A percentile compares a stretch with the other conserved stretches of the same genome.
These are phyloP conservation scores for Neurospora sp. DNA, from an alignment of 2,329 filamentous ascomycete species.

Conservation along the genomic window DNA sequence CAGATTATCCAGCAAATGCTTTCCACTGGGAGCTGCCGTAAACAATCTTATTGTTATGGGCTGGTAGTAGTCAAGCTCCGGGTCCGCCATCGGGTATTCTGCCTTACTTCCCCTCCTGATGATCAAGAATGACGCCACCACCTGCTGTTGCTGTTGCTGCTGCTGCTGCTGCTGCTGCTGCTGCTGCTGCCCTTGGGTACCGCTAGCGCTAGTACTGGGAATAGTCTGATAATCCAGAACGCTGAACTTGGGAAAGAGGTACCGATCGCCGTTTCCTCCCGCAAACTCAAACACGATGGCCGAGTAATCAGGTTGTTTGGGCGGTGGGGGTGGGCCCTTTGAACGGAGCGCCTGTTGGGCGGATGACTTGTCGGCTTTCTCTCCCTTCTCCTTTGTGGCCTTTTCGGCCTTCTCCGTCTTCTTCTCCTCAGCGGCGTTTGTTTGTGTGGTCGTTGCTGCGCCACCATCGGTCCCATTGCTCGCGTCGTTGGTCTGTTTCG, in stretches of 20 bases:
- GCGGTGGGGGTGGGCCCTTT: slow-evolving; percentile 44
- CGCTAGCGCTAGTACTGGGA: slow-evolving; percentile 13
- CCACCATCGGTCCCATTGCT: slow-evolving; percentile 6
- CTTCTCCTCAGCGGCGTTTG: not conserved
- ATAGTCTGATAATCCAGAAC: slow-evolving; percentile 57
- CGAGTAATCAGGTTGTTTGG: slow-evolving; percentile 48
- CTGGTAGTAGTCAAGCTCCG: slow-evolving; percentile 62
- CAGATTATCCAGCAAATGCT: slow-evolving; percentile 47
- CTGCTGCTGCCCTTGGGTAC: not conserved
- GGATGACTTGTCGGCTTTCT: not conserved
- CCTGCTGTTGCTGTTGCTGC: slow-evolving; percentile 35
- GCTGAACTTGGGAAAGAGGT: slow-evolving; percentile 68
- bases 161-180: slow-evolving; percentile 12
- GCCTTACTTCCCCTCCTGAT: slow-evolving; percentile 61
- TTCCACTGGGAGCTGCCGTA: slow-evolving; percentile 33
- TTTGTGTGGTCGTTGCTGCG: slow-evolving; percentile 4
- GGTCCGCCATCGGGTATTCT: slow-evolving; percentile 50
- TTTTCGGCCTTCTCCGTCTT: slow-evolving; percentile 1
- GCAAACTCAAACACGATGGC: slow-evolving; percentile 61
- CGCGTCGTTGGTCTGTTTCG: slow-evolving; percentile 8
- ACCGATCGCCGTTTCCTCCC: slow-evolving; percentile 60
- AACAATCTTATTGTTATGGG: slow-evolving; percentile 57
- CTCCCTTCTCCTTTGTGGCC: not conserved
- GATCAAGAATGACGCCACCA: slow-evolving; percentile 68
- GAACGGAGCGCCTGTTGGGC: slow-evolving; percentile 46